Percentiles rank a stretch among this genome's conserved stretches.
Evolutionary conservation across 1,284 basidiomycete species (phyloP).

Genomic region (Ceratobasidium sp.): DNA sequence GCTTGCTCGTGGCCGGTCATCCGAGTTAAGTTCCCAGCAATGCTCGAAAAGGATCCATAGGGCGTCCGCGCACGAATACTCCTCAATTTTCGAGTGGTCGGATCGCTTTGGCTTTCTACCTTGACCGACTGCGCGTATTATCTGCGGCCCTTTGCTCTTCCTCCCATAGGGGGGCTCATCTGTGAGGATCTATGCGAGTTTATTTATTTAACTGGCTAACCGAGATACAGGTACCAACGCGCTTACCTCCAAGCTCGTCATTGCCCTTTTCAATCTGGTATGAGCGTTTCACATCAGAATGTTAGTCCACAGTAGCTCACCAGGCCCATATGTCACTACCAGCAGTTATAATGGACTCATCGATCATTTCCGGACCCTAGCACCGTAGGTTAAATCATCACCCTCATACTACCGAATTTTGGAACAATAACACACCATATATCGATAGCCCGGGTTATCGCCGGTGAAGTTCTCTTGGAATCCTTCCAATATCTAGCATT

Average conservation of each 20-base stretch:
- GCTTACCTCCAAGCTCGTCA: slow-evolving; percentile 30
- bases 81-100: slow-evolving; percentile 22
- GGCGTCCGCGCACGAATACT: slow-evolving; percentile 14
- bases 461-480: slow-evolving; percentile 25
- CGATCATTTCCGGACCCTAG: slow-evolving; percentile 34
- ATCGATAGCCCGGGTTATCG: slow-evolving; percentile 34
- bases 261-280: slow-evolving; percentile 17
- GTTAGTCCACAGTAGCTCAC: background rate
- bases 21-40: slow-evolving; percentile 23
- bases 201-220: background rate
- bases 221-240: background rate
- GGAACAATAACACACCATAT: slow-evolving; percentile 13
- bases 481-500: slow-evolving; percentile 9
- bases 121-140: background rate
- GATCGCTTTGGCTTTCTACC: slow-evolving; percentile 5
- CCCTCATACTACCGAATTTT: background rate
- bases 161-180: slow-evolving; percentile 29
- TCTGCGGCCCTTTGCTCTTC: slow-evolving; percentile 11
- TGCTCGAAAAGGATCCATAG: slow-evolving; percentile 28
- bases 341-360: slow-evolving; percentile 16
- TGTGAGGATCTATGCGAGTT: slow-evolving; percentile 26
- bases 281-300: background rate
- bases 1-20: slow-evolving; percentile 11
- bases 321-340: slow-evolving; percentile 40
- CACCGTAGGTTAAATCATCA: background rate